These are phyloP conservation scores for Lactarius akahatsu DNA, from an alignment of 768 basidiomycete species.

Conservation along the genomic window DNA sequence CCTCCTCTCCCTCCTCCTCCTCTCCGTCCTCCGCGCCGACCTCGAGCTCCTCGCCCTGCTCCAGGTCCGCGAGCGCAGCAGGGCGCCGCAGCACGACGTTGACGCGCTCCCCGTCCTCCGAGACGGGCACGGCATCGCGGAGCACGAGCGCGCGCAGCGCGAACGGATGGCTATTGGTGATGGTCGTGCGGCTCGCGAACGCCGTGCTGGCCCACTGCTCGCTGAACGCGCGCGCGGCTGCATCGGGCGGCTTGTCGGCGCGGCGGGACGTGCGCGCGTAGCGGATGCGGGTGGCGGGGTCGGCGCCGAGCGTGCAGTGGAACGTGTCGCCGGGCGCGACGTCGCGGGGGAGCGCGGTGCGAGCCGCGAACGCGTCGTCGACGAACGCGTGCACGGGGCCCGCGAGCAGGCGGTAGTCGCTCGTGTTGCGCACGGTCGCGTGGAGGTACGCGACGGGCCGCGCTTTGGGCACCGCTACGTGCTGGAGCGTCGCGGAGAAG, in stretches of 20 bases:
- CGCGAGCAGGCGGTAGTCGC: slow-evolving; percentile 54
- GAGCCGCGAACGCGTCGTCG: slow-evolving; percentile 58
- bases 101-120: slow-evolving; percentile 40
- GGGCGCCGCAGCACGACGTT: slow-evolving; percentile 50
- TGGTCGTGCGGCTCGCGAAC: slow-evolving; percentile 41
- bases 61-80: slow-evolving; percentile 45
- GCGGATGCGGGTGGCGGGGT: slow-evolving; percentile 34
- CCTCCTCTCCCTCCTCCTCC: slow-evolving; percentile 28
- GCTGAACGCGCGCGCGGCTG: slow-evolving; percentile 42
- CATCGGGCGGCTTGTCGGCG: slow-evolving; percentile 31
- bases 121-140: slow-evolving; percentile 46
- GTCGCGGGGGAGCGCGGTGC: slow-evolving; percentile 48
- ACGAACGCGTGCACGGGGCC: slow-evolving; percentile 56
- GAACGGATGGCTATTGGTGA: slow-evolving; percentile 50
- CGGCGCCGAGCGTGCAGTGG: slow-evolving; percentile 51
- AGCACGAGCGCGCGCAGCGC: slow-evolving; percentile 46
- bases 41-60: slow-evolving; percentile 41
- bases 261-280: slow-evolving; percentile 45
- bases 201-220: slow-evolving; percentile 46
- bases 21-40: slow-evolving; percentile 26
- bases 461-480: slow-evolving; percentile 51
- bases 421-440: slow-evolving; percentile 51
- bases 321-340: slow-evolving; percentile 53
- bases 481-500: slow-evolving; percentile 47
- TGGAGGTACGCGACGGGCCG: slow-evolving; percentile 50